Conservation (phyloP, 2,329 filamentous ascomycete species). For the Hyphodiscus sp. region DNA sequence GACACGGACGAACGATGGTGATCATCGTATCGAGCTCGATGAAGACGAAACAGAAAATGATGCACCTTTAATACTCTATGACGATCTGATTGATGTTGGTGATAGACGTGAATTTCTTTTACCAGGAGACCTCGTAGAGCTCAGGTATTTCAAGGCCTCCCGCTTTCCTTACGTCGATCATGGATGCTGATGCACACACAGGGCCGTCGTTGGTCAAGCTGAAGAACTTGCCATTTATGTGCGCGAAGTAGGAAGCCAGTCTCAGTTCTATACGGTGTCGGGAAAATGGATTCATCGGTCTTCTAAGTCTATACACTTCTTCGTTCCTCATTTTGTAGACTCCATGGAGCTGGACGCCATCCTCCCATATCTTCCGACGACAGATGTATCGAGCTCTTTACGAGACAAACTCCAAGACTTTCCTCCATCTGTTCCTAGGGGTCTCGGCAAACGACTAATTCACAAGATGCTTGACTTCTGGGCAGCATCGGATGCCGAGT, state of each 20-base stretch:
- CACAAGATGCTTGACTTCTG: constrained; percentile 37
- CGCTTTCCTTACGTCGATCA: neutral
- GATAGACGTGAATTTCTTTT: constrained; percentile 25
- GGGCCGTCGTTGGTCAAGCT: constrained; percentile 8
- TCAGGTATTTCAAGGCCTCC: constrained; percentile 18
- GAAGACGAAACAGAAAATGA: constrained; percentile 21
- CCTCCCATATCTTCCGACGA: constrained; percentile 38
- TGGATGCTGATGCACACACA: constrained; percentile 10
- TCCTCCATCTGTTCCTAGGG: constrained; percentile 37
- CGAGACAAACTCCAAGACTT: constrained; percentile 31
- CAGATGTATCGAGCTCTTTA: constrained; percentile 30
- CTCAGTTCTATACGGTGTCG: constrained; percentile 43
- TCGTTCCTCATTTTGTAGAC: constrained; percentile 39
- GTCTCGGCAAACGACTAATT: constrained; percentile 39
- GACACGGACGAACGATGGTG: neutral
- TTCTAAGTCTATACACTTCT: constrained; percentile 34
- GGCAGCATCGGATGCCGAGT: constrained; percentile 38
- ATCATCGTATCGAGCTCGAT: constrained; percentile 14
- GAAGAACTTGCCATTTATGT: constrained; percentile 42
- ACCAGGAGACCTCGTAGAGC: constrained; percentile 30
- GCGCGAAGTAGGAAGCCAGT: constrained; percentile 32
- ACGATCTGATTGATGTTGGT: constrained; percentile 42
- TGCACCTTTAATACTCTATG: constrained; percentile 26
- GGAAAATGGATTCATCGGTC: constrained; percentile 40
- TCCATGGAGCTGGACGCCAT: constrained; percentile 36